Evolutionary conservation across 179 eudicot genomes (phyloP).

Genomic region (Silene noctiflora): DNA sequence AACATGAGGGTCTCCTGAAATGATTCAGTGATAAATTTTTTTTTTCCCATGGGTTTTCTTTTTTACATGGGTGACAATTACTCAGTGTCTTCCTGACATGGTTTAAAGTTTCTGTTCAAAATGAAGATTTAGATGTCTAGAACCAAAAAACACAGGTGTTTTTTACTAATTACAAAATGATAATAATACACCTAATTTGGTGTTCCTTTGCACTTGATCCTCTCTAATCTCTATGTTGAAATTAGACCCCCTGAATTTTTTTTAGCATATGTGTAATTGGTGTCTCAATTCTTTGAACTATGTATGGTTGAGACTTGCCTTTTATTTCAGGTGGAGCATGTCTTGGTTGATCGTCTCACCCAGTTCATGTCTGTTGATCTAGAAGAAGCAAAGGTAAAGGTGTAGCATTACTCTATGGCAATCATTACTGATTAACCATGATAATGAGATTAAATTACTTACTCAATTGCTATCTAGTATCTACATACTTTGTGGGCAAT

Average conservation of each 20-base stretch:
- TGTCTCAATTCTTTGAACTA: background rate
- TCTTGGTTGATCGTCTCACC: constrained; percentile 71
- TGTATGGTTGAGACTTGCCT: constrained; percentile 8
- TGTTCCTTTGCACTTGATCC: too few species aligned
- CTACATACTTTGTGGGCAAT: background rate
- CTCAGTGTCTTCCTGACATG: background rate
- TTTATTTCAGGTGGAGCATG: constrained; percentile 87
- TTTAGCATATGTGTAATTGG: background rate
- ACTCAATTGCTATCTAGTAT: background rate
- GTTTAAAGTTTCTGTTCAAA: background rate
- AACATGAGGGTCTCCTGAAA: background rate
- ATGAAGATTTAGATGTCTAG: background rate
- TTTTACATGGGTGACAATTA: background rate
- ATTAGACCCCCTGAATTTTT: background rate
- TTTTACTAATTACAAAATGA: background rate
- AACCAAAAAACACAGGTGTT: background rate
- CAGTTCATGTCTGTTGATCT: constrained; percentile 84
- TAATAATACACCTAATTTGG: background rate
- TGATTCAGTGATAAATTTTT: background rate
- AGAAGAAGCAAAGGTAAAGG: constrained; percentile 76
- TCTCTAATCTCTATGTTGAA: background rate
- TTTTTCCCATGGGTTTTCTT: background rate
- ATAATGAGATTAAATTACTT: background rate
- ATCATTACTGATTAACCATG: background rate
- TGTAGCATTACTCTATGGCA: background rate